These are phyloP conservation scores for Rhodamnia rubescens DNA, from an alignment of 345 rosid genomes.

Conservation along the genomic window DNA sequence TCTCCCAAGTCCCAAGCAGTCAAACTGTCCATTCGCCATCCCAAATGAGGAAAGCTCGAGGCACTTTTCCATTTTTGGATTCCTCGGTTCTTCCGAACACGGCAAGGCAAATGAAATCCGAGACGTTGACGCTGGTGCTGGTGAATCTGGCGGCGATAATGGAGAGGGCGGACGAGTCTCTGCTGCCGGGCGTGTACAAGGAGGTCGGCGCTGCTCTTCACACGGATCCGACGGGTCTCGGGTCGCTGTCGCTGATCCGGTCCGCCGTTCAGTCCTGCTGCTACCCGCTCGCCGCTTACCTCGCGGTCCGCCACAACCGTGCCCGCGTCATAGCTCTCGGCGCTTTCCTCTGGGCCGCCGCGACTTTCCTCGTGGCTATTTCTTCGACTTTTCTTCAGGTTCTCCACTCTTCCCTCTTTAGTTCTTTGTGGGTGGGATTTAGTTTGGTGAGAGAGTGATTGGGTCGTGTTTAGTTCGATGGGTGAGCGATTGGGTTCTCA, in stretches of 20 bases:
- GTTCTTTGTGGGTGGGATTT: too few species aligned
- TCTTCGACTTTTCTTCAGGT: conserved; percentile 61
- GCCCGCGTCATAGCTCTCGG: conserved; percentile 62
- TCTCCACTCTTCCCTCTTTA: background rate
- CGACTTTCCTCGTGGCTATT: conserved; percentile 58
- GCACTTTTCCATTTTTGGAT: background rate
- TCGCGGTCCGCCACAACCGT: conserved; percentile 40
- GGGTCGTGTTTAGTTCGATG: background rate
- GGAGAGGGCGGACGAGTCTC: conserved; percentile 88
- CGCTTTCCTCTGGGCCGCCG: conserved; percentile 65
- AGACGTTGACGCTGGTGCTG: conserved; percentile 53
- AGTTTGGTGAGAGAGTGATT: background rate
- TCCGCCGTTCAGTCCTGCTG: conserved; percentile 46
- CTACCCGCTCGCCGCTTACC: conserved; percentile 56
- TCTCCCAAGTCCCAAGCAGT: background rate
- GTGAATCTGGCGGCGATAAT: conserved; percentile 75
- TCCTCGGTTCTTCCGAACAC: background rate
- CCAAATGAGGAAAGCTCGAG: background rate
- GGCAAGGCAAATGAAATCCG: conserved; percentile 32
- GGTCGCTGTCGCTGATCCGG: conserved; percentile 53
- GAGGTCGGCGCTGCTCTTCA: conserved; percentile 78
- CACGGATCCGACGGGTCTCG: conserved; percentile 71
- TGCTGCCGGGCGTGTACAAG: conserved; percentile 78
- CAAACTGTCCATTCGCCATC: background rate
- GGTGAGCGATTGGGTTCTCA: background rate